These are phyloP conservation scores for Plantago major DNA, from an alignment of 257 asterid genomes.

Conservation along the genomic window DNA sequence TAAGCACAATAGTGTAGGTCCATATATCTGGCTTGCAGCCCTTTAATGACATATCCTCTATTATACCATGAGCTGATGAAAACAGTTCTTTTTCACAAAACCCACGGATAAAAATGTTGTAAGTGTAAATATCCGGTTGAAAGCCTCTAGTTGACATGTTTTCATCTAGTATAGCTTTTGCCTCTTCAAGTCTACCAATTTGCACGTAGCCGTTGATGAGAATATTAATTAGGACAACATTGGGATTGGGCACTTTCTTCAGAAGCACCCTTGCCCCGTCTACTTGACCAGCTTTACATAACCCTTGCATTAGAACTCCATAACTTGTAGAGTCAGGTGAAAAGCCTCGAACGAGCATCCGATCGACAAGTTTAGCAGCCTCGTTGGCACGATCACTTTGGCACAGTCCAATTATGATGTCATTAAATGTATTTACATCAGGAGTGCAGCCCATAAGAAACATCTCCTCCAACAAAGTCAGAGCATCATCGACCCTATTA, in stretches of 20 bases:
- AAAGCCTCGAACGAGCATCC: conserved; percentile 75
- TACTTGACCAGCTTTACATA: conserved; percentile 62
- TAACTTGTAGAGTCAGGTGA: conserved; percentile 71
- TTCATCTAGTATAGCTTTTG: conserved; percentile 49
- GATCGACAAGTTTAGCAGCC: conserved; percentile 81
- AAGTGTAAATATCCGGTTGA: conserved; percentile 72
- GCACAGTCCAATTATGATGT: conserved; percentile 73
- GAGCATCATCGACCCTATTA: conserved; percentile 70
- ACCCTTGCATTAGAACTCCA: conserved; percentile 73
- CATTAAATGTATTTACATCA: conserved; percentile 81
- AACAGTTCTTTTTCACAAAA: conserved; percentile 64
- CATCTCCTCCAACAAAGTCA: conserved; percentile 88
- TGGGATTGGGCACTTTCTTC: conserved; percentile 62
- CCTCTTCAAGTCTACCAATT: conserved; percentile 59
- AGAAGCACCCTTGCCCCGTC: conserved; percentile 61
- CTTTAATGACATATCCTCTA: conserved; percentile 43
- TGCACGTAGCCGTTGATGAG: conserved; percentile 62
- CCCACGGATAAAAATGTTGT: conserved; percentile 69
- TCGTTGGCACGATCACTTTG: conserved; percentile 64
- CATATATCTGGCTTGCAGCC: conserved; percentile 57
- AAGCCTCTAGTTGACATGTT: conserved; percentile 37
- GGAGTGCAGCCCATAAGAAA: conserved; percentile 87
- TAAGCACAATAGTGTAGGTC: conserved; percentile 75
- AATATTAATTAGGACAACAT: conserved; percentile 50
- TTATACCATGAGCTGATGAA: conserved; percentile 51